Evolutionary conservation across 768 basidiomycete species (phyloP), one percentile per base, ranked within the genome.

Genomic region (Cystofilobasidium macerans): DNA sequence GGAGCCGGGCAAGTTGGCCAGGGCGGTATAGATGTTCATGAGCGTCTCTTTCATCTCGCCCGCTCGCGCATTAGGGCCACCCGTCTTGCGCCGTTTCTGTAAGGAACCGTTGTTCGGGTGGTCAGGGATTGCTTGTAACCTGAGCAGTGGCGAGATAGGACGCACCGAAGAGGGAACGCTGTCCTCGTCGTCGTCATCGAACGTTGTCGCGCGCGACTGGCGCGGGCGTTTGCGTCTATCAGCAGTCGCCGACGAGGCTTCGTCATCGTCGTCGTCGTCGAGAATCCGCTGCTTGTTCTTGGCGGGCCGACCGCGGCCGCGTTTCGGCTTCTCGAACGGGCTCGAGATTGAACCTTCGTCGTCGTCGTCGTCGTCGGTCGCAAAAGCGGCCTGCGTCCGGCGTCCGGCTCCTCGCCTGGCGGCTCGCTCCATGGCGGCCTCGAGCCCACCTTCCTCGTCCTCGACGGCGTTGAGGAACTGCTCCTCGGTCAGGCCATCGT

Each of bases 401-500:
- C 5, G 40, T 24, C 63, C 36, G 14, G 48, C 57, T 14, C 61
- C 63, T 28, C 60, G 54, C 16, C 48, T 68, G 28, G 68, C 67
- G 38, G 71, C 70, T 57, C 69, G 64, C 47, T 73, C 70, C 36
- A 74, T 69, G 35, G 67, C 68, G 1, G 73, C 72, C n/a, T 71
- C 69, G 45, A 71, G 54, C 61, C 68, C 70, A 36, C 71, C 72
- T 33, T 76, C 75, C 47, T 72, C 73, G 53, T 62, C 60, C 62
- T 75, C 74, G 30, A 74, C 54, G 20, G 71, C 75, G 43, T 87
- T 81, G 36, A 89, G 84, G 87, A 90, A 95, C 70, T 92, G 86
- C 72, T 95, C 94, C 71, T 98, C 94, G 61, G 85, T 86, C 64
- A 98, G 80, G 20, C 92, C 92, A 73, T 97, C 94, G 67, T 87